Conservation (phyloP, 306 rosid genomes). For the Mucuna pruriens region DNA sequence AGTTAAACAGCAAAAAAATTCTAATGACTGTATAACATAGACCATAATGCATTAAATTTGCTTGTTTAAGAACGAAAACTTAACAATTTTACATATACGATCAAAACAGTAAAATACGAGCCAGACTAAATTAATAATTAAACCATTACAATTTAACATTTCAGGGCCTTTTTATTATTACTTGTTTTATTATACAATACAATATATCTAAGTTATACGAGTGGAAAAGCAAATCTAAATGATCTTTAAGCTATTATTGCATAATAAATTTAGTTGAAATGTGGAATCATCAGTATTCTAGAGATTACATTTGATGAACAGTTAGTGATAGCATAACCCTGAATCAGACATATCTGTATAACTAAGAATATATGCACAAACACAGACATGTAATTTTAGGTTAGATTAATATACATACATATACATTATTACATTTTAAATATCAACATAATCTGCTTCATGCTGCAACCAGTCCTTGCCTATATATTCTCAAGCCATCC, state of each 20-base stretch:
- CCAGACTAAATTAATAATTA: too few species aligned
- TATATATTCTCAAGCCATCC: conserved; percentile 1
- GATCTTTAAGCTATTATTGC: background rate
- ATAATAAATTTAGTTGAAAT: background rate
- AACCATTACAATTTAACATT: too few species aligned
- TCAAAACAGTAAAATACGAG: too few species aligned
- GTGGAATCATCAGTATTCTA: background rate
- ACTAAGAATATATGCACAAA: background rate
- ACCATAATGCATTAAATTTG: too few species aligned
- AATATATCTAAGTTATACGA: background rate
- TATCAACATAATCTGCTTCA: conserved; percentile 28
- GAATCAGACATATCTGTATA: too few species aligned
- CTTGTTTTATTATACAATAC: too few species aligned
- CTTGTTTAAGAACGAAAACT: too few species aligned
- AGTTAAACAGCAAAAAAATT: too few species aligned
- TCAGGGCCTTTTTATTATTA: too few species aligned
- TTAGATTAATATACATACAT: background rate
- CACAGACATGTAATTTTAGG: background rate
- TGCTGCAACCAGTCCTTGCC: conserved; percentile 24
- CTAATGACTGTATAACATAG: too few species aligned
- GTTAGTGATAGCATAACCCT: background rate
- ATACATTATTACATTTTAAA: background rate
- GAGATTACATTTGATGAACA: background rate
- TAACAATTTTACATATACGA: too few species aligned
- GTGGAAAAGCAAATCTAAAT: background rate